These are phyloP conservation scores for Malus orientalis DNA, from an alignment of 306 rosid genomes.

Conservation along the genomic window DNA sequence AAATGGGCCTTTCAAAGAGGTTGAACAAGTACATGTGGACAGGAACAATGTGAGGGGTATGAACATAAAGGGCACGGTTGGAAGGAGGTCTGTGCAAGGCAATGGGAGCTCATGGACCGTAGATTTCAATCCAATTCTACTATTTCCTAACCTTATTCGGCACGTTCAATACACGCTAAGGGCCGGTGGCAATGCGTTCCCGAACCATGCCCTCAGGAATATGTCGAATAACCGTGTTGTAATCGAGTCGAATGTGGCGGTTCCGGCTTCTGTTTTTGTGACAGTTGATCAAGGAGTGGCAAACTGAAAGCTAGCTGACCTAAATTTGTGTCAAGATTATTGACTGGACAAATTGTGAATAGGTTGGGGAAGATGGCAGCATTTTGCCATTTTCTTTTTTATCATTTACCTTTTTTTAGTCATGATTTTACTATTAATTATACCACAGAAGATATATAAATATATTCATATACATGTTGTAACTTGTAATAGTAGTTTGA, in stretches of 20 bases:
- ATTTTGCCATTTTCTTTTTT: background rate
- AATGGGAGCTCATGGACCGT: conserved; percentile 63
- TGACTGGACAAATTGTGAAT: conserved; percentile 27
- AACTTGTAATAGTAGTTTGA: background rate
- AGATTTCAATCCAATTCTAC: conserved; percentile 52
- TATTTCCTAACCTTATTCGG: conserved; percentile 62
- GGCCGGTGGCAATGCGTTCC: conserved; percentile 23
- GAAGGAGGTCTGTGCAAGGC: conserved; percentile 40
- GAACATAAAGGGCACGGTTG: conserved; percentile 55
- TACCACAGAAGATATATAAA: background rate
- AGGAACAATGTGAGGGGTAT: conserved; percentile 69
- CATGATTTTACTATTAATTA: background rate
- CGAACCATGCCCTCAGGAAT: conserved; percentile 50
- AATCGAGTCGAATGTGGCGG: conserved; percentile 46
- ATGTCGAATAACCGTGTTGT: conserved; percentile 54
- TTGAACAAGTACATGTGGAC: conserved; percentile 65
- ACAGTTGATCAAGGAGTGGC: conserved; percentile 52
- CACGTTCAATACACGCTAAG: conserved; percentile 68
- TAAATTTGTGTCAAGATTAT: background rate
- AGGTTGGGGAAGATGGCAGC: background rate
- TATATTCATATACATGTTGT: background rate
- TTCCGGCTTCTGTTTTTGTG: conserved; percentile 43
- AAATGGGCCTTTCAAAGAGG: conserved; percentile 42
- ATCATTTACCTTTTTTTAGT: background rate
- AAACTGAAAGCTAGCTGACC: conserved; percentile 20